Base-by-base conservation (phyloP, 768 basidiomycete genomes). In the Boletus rubescentipes region DNA sequence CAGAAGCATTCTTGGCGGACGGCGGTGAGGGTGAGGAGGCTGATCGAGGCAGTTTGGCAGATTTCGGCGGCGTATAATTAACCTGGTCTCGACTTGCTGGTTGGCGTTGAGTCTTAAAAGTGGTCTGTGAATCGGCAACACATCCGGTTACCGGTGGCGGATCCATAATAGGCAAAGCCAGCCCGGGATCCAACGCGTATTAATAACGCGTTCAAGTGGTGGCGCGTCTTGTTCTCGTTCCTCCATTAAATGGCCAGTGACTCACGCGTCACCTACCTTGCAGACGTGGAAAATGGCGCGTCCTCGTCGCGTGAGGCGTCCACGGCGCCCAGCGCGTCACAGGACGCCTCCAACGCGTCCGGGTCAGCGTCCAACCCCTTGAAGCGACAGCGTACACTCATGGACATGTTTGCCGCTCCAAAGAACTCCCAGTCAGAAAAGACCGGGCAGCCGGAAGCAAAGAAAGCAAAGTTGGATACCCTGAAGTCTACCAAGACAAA, bases 11-110 rank as follows among this genome's bases (percentile, higher is more conserved):
- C 67, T 73, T 82, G 60, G 80, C 75, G 60, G 78, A 76, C 49
- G 86, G 87, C 9, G 86, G 86, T 26, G 88, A 90, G 0, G 87
- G 88, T 2, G 89, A 89, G 15, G 88, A 89, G 43, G 77, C 77
- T 77, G 89, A 89, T 67, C 86, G 86, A 78, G 86, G 79, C 88
- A 89, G 85, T 66, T 81, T 89, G 83, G 64, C 63, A 39, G 57
- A 67, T 52, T 59, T 61, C 10, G 35, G 37, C 32, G 32, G 48
- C 32, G 42, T 37, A 37, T 7, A 18, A 35, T 11, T 21, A n/a
- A 18, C 43, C 39, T 36, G 9, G 40, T 40, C 38, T 39, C 46
- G 26, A 18, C 44, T 40, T 41, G 35, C 31, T 49, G 32, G 46
- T 49, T 54, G 30, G 49, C 50, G 53, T 50, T 50, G 26, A 11